Percentiles rank a stretch among this genome's conserved stretches.
phyloP scores from a whole-genome alignment of 257 asterid species.

The Anisodus acutangulus region DNA sequence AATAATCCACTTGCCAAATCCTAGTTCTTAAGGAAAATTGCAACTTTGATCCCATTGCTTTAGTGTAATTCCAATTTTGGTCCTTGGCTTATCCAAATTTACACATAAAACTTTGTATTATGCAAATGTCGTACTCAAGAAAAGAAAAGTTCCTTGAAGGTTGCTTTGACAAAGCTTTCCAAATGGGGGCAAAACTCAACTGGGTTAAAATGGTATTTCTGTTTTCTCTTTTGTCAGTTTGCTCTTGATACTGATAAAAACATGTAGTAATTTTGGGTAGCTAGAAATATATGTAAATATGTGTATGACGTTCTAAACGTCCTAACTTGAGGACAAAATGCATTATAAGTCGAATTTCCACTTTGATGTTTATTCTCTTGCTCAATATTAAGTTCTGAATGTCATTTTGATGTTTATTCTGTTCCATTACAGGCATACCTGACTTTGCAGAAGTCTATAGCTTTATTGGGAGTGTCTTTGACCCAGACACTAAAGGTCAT shows the following conservation, averaged over 20 bases:
- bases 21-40: background rate
- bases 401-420: no score
- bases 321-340: background rate
- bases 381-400: no score
- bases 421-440: slow-evolving; percentile 60
- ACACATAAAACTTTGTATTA: background rate
- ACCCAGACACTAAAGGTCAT: slow-evolving; percentile 74
- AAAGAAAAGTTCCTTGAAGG: background rate
- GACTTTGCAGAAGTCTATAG: slow-evolving; percentile 94
- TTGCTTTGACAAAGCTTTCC: background rate
- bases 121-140: background rate
- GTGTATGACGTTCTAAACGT: background rate
- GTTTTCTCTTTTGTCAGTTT: background rate
- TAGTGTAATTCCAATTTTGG: background rate
- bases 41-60: background rate
- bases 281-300: background rate
- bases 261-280: background rate
- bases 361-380: no score
- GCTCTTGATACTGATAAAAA: background rate
- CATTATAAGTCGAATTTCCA: background rate
- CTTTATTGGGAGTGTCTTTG: slow-evolving; percentile 94
- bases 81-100: slow-evolving; percentile 3
- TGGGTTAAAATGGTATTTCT: background rate
- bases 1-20: background rate
- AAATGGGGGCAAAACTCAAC: background rate